Evolutionary conservation across 257 asterid species (phyloP), one percentile per base, ranked within the genome.

Genomic region (Petrea volubilis): DNA sequence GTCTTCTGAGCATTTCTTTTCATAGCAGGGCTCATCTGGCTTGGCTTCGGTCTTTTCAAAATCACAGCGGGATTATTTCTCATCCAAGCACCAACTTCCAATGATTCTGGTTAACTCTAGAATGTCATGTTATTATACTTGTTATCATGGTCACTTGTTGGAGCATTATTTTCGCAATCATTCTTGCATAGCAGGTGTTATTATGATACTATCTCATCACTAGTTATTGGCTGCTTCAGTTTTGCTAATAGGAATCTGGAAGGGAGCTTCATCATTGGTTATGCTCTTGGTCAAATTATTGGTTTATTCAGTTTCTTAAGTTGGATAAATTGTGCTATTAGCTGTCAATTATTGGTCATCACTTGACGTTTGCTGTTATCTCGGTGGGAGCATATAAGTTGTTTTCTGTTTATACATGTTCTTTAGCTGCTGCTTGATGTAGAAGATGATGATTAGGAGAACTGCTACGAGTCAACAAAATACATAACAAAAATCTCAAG

Each of bases 21-120:
- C 27, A 65, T 72, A 64, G 65, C 75, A 72, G 76, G 77, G 20
- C n/a, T n/a, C n/a, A n/a, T 67, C 60, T 67, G 73, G 64, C 68
- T 74, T 33, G 17, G 57, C 60, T 52, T 12, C 27, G 74, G 68
- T 69, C 71, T 73, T 75, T 38, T 53, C 63, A 27, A 38, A 60
- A 63, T n/a, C 15, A 49, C 63, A 28, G 31, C 71, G 28, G 71
- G 64, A 56, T 33, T 58, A 27, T 68, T 68, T 70, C 71, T 73
- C 74, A 31, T 68, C 47, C 55, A 62, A 73, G 33, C 27, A 24
- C 50, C 24, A 68, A 40, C 29, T 34, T 71, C 76, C 59, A 27
- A 41, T 43, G 55, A 49, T 64, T 51, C 67, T 71, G 77, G 62
- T 41, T 75, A 29, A 59, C 60, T 64, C 67, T 51, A 33, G 47